Conservation (phyloP, 1,284 basidiomycete species). For the Omphalotus olearius region DNA sequence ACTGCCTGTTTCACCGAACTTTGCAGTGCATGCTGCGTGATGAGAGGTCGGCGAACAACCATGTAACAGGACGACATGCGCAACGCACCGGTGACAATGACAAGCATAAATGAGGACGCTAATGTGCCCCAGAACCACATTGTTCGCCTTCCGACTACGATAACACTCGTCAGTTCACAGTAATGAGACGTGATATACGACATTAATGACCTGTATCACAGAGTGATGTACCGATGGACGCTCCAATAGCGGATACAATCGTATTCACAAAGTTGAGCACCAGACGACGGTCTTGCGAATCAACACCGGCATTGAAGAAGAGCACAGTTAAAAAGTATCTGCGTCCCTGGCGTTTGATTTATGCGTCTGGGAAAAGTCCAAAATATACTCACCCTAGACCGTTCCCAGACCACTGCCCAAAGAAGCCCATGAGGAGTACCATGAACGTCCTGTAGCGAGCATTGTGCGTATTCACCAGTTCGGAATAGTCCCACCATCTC, state of each 20-base stretch:
- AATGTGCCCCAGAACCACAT: conserved; percentile 46
- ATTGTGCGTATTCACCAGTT: conserved; percentile 41
- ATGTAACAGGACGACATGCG: neutral
- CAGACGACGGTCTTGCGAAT: conserved; percentile 39
- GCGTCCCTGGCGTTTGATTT: neutral
- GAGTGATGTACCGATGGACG: conserved; percentile 43
- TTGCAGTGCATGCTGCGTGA: conserved; percentile 33
- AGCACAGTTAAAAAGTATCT: conserved; percentile 42
- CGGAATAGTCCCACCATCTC: conserved; percentile 55
- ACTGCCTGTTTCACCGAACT: conserved; percentile 32
- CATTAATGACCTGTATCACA: conserved; percentile 36
- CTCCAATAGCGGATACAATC: conserved; percentile 46
- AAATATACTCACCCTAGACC: conserved; percentile 35
- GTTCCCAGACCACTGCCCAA: conserved; percentile 51
- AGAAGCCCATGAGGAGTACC: conserved; percentile 49
- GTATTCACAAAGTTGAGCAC: conserved; percentile 55
- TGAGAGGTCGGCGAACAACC: neutral
- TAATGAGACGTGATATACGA: neutral
- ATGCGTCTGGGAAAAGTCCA: neutral
- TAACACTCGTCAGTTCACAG: conserved; percentile 11
- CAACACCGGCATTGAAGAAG: conserved; percentile 34
- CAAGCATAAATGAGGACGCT: conserved; percentile 30
- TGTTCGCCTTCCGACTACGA: conserved; percentile 33
- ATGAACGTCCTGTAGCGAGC: conserved; percentile 44
- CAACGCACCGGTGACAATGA: conserved; percentile 32